Evolutionary conservation across 768 basidiomycete species (phyloP), one percentile per base, ranked within the genome.

Genomic region (Panus rudis): DNA sequence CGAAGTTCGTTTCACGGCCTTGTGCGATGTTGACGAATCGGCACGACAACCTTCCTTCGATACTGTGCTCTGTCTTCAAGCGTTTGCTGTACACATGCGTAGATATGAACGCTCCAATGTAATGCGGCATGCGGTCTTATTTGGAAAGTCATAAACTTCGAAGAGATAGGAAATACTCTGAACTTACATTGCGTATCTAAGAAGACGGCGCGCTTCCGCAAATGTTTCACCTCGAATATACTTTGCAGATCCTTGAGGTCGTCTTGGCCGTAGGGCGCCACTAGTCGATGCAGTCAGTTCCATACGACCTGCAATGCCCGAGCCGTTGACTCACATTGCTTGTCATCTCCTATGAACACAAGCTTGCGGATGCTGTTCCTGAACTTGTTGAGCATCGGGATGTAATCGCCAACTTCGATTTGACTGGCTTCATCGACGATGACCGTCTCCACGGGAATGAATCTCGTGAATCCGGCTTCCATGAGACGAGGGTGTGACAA

Each of bases 391-490:
- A 58, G 44, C 2, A 70, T 26, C 1, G 66, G 63, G 8, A 73
- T 24, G 43, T 69, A 74, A 33, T 63, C 53, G n/a, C 62, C 64
- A 1, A 63, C 50, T 34, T 70, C 66, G 4, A 75, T 71, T 32
- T 75, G 71, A 32, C 63, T 67, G 0, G 73, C 73, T 52, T 75
- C 73, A 40, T 74, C 73, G 21, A 75, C 57, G 23, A 75, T 56
- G 3, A 76, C 46, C 14, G 48, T 59, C 19, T 67, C 44, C 2
- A 70, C 57, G 1, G 71, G 72, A 2, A 62, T 54, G 6, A 58
- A 16, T 6, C 41, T 49, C 19, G 60, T 42, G 46, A 60, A 56
- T 2, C 44, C 53, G 10, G 25, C 16, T 7, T 16, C 10, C 2
- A 43, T 38, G 11, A 43, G 39, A 10, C 31, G 28, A 1, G 42